Base-by-base conservation (phyloP, 2,329 filamentous ascomycete genomes). In the Rosellinia necatrix region DNA sequence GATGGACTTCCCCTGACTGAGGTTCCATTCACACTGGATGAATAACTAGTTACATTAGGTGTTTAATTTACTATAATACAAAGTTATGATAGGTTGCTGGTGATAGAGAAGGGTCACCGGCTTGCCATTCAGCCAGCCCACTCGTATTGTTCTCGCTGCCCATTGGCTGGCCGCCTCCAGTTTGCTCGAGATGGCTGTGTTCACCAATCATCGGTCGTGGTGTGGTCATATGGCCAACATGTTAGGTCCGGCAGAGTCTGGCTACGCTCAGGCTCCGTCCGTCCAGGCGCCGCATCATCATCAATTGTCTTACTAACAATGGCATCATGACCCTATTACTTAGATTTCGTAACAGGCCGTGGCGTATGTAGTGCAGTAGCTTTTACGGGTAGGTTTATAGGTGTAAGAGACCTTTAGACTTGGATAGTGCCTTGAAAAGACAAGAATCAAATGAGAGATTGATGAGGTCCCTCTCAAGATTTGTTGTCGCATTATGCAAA, bases 191-290 rank as follows among this genome's bases (percentile, higher is more conserved):
- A 24, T 32, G 44, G 32, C 17, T 53, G 38, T 53, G 15, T 44
- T 34, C 42, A 46, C 43, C 12, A 37, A n/a, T 29, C 30, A 19
- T 12, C 35, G 17, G 48, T 22, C 35, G 42, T 32, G 38, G 44
- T 10, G 37, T 2, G 27, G 55, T 58, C 55, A 58, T 50, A 58
- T 53, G 55, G 50, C 27, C 40, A n/a, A 19, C n/a, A 25, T 12
- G 27, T n/a, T 35, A 43, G 49, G 47, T n/a, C 22, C 22, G 29
- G 49, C 27, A n/a, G n/a, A n/a, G n/a, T n/a, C n/a, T n/a, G n/a
- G n/a, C n/a, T n/a, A n/a, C n/a, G n/a, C n/a, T n/a, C n/a, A n/a
- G n/a, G n/a, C n/a, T n/a, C n/a, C n/a, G n/a, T n/a, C n/a, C n/a
- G n/a, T n/a, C n/a, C n/a, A n/a, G n/a, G n/a, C 19, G 25, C 38